These are phyloP conservation scores for Peltaster fructicola DNA, from an alignment of 2,329 filamentous ascomycete species.

Conservation along the genomic window DNA sequence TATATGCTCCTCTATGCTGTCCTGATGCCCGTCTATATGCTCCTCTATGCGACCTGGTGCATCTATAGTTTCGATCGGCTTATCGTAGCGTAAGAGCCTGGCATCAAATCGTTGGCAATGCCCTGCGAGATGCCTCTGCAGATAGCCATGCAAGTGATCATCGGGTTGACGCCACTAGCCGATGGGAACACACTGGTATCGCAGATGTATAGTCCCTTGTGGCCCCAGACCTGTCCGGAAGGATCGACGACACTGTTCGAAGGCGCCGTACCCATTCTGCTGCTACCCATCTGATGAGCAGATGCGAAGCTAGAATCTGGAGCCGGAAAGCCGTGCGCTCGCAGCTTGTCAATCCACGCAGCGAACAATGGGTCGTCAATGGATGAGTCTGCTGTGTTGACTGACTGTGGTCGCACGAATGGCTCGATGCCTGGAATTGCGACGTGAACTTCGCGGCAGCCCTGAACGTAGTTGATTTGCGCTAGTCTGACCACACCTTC, in stretches of 20 bases:
- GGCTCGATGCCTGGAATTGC: slow-evolving; percentile 43
- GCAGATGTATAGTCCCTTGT: slow-evolving; percentile 47
- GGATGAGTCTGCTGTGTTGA: slow-evolving; percentile 8
- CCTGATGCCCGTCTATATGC: too few relatives aligned
- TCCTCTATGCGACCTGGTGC: too few relatives aligned
- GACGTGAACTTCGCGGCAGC: slow-evolving; percentile 63
- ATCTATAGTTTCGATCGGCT: too few relatives aligned
- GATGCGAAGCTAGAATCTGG: slow-evolving; percentile 41
- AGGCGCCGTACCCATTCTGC: slow-evolving; percentile 44
- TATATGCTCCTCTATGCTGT: too few relatives aligned
- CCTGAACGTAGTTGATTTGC: slow-evolving; percentile 61
- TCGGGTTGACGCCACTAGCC: slow-evolving; percentile 65
- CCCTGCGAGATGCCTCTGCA: slow-evolving; percentile 46
- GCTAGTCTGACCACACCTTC: slow-evolving; percentile 54
- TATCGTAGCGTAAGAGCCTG: too few relatives aligned
- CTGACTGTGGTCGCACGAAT: slow-evolving; percentile 37
- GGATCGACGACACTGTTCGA: slow-evolving; percentile 28
- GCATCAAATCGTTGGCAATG: slow-evolving; percentile 23
- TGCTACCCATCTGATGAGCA: slow-evolving; percentile 72
- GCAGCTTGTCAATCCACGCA: slow-evolving; percentile 38
- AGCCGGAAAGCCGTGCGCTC: slow-evolving; percentile 31
- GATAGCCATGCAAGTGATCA: slow-evolving; percentile 61
- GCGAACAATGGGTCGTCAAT: slow-evolving; percentile 43
- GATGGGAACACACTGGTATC: slow-evolving; percentile 63
- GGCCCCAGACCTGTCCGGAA: slow-evolving; percentile 41